Base-by-base conservation (phyloP, 352 stramenopile species). In the Globisporangium cederbergense region DNA sequence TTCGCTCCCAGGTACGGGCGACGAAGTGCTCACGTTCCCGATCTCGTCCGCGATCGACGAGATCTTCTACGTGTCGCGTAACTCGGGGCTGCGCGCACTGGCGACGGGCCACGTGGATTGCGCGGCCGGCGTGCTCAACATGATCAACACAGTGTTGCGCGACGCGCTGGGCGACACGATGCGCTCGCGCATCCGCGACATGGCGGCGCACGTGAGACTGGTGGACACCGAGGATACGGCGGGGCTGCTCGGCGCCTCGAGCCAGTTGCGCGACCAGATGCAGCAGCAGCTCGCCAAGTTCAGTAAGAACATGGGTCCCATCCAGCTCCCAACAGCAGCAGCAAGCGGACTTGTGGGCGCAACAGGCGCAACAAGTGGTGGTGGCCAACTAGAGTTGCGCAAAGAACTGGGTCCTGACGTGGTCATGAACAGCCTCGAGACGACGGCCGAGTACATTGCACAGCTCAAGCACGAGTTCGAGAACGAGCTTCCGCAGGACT, bases 31-130 rank as follows among this genome's bases (percentile, higher is more conserved):
- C 25, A 86, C 75, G 40, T 86, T 90, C 56, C 84, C 86, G 5
- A 88, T 95, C 58, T 95, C 88, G 30, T 95, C 88, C 0, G 80
- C 84, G 4, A 82, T 96, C 53, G 88, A 96, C 71, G 88, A 96
- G 62, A 88, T 96, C 50, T 93, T 96, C 64, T 96, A 96, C 64
- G 86, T 96, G 16, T 77, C 83, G 30, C 77, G 85, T 34, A 93
- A 95, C 64, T 94, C 83, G 49, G 86, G 79, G 5, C 70, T 91
- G 36, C 83, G 88, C n/a, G 81, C 82, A 2, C 76, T 96, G 50
- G 88, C 88, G 14, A 95, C 88, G 14, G 88, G 88, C 9, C 88
- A 96, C 67, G 75, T 83, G 20, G 88, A 96, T 64, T 92, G 86
- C 51, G 88, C 83, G 0, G 86, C 86, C 30, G 83, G 86, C 18